Evolutionary conservation across 176 grass and related monocot species (phyloP), one percentile per base, ranked within the genome.

Genomic region (Hyparrhenia diplandra): DNA sequence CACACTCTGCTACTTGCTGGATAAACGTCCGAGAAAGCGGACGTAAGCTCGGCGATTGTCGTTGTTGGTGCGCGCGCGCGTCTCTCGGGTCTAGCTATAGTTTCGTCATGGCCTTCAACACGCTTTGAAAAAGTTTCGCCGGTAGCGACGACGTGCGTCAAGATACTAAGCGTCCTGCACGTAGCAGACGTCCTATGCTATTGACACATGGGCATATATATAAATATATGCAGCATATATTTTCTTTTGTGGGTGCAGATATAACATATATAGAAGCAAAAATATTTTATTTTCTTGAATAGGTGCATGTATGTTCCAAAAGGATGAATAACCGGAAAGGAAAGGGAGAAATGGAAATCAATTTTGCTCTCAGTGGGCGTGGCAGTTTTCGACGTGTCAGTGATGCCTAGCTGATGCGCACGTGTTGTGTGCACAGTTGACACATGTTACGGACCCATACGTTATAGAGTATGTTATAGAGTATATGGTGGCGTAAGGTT

Each of bases 31-130:
- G 60, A 66, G 55, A 77, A 40, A 59, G 52, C 73, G 18, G 28
- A 86, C 78, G 88, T 76, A 86, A 89, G 83, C 72, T 29, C 41
- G 10, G 83, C 32, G 71, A 32, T 71, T 71, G 87, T 81, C 87
- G 54, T 71, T 45, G 71, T n/a, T 59, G 55, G 55, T 27, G 71
- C 41, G 63, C 45, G 63, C 58, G 51, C 45, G 63, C 58, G 27
- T 34, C 27, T 13, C 47, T 62, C 41, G 27, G 24, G 65, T 72
- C 35, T 37, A 71, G 41, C 69, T 64, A 14, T 36, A 27, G 24
- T 81, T 57, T 57, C 73, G 83, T 86, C 83, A 82, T 31, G 47
- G 66, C 35, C 23, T 78, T 82, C 36, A 51, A 60, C 79, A 39
- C 17, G 27, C 23, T 45, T 78, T 86, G 73, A 66, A 51, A 77